Conservation (phyloP, 2,329 filamentous ascomycete species). For the Stagonosporopsis vannaccii region DNA sequence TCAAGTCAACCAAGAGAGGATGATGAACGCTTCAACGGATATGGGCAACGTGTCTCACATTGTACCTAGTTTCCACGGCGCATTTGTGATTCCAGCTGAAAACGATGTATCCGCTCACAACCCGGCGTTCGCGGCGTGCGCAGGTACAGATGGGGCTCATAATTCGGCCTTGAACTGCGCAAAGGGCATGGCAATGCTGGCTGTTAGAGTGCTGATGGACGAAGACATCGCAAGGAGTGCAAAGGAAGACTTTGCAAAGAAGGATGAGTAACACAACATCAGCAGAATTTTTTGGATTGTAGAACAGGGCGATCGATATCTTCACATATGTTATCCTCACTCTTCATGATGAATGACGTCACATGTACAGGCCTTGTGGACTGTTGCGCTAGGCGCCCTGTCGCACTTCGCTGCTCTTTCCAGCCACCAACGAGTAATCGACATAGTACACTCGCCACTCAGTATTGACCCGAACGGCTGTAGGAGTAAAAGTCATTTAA, state of each 20-base stretch:
- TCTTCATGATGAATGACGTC: constrained; percentile 4
- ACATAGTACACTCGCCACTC: background rate
- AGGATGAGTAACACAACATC: constrained; percentile 13
- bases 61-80: constrained; percentile 54
- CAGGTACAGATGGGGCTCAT: constrained; percentile 51
- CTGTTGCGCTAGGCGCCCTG: background rate
- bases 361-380: background rate
- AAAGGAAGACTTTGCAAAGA: constrained; percentile 26
- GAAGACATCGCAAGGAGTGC: constrained; percentile 21
- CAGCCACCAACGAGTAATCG: background rate
- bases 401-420: background rate
- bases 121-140: constrained; percentile 55
- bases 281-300: too few species aligned
- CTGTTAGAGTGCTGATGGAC: constrained; percentile 25
- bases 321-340: too few species aligned
- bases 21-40: constrained; percentile 41
- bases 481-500: too few species aligned
- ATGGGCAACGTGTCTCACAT: constrained; percentile 27
- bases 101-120: constrained; percentile 51
- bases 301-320: too few species aligned
- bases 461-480: background rate
- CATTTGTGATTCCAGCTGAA: constrained; percentile 54
- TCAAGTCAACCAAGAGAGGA: constrained; percentile 48
- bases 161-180: constrained; percentile 53
- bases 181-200: constrained; percentile 54